Evolutionary conservation across 2,329 filamentous ascomycete species (phyloP).

Genomic region (Paraconiothyrium brasiliense): DNA sequence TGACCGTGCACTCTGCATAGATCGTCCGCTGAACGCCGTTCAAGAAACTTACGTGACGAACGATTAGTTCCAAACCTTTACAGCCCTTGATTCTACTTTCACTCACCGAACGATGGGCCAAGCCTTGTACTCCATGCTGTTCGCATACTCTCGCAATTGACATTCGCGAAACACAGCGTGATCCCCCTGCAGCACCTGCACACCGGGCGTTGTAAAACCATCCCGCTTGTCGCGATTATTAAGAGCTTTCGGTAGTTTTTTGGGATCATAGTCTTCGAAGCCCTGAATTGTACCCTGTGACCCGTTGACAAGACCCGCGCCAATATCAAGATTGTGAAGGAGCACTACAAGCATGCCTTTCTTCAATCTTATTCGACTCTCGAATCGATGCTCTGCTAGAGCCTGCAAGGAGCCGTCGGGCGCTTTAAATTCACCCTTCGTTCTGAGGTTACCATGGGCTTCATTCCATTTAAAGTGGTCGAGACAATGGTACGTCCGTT

Average conservation of each 20-base stretch:
- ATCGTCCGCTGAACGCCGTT: constrained; percentile 59
- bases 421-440: constrained; percentile 21
- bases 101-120: constrained; percentile 60
- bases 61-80: background rate
- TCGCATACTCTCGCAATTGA: constrained; percentile 54
- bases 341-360: constrained; percentile 63
- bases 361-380: constrained; percentile 57
- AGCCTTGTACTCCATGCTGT: constrained; percentile 38
- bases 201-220: constrained; percentile 1
- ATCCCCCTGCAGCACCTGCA: constrained; percentile 48
- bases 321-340: constrained; percentile 58
- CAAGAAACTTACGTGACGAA: constrained; percentile 51
- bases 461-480: constrained; percentile 56
- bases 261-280: constrained; percentile 49
- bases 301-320: constrained; percentile 45
- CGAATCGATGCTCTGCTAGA: constrained; percentile 58
- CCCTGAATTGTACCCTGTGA: constrained; percentile 43
- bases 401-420: constrained; percentile 31
- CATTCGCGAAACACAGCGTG: constrained; percentile 49
- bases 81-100: too few species aligned
- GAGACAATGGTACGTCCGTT: constrained; percentile 41
- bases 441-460: constrained; percentile 32
- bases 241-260: constrained; percentile 39
- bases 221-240: constrained; percentile 12
- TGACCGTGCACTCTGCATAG: constrained; percentile 61